A percentile compares a stretch with the other conserved stretches of the same genome.
These are phyloP conservation scores for Solanum tarijense DNA, from an alignment of 257 asterid genomes.

Conservation along the genomic window DNA sequence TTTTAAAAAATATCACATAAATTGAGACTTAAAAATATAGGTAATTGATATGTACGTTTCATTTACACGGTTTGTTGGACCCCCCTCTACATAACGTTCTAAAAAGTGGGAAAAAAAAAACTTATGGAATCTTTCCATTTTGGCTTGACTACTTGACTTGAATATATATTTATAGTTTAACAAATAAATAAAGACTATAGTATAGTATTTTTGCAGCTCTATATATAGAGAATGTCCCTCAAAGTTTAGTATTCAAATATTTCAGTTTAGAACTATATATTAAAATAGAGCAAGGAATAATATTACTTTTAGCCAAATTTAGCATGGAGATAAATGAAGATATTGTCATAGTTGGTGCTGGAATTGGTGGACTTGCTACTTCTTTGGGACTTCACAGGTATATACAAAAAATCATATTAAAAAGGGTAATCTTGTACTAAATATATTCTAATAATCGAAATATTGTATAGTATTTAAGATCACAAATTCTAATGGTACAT, in stretches of 20 bases:
- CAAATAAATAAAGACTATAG: not conserved
- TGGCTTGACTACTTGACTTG: not conserved
- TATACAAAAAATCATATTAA: not conserved
- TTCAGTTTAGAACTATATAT: not conserved
- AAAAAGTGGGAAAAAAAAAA: not conserved
- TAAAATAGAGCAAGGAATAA: not conserved
- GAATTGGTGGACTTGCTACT: constrained; percentile 31
- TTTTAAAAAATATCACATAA: no score
- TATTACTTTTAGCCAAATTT: not conserved
- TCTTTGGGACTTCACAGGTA: constrained; percentile 38
- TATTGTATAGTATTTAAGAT: not conserved
- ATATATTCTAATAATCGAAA: not conserved
- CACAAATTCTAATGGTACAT: not conserved
- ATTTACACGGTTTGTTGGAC: not conserved
- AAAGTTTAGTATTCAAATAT: not conserved
- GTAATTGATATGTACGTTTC: not conserved
- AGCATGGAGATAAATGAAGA: constrained; percentile 7
- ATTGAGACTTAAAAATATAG: no score
- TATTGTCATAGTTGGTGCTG: constrained; percentile 36
- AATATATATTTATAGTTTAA: not conserved
- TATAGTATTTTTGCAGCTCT: not conserved
- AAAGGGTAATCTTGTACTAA: not conserved
- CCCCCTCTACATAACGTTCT: not conserved
- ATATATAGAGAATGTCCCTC: not conserved
- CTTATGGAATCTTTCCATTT: not conserved